phyloP scores from a whole-genome alignment of 2,329 filamentous ascomycete genomes.

The Cladophialophora yegresii region DNA sequence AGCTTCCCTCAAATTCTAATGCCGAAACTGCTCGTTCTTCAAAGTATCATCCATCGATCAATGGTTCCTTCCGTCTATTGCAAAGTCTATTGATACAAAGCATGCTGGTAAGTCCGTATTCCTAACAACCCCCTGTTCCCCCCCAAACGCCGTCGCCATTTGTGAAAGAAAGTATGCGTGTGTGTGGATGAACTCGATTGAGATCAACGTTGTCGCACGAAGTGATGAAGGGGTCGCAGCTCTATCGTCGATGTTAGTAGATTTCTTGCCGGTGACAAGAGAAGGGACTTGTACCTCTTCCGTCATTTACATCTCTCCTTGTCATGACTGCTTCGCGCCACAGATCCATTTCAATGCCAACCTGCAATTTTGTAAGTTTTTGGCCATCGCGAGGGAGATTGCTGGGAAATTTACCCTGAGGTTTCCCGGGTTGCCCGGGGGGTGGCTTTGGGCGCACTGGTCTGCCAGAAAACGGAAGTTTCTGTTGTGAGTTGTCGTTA shows the following conservation, averaged over 20 bases:
- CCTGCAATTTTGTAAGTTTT: background rate
- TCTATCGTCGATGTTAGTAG: background rate
- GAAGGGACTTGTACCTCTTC: background rate
- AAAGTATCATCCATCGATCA: background rate
- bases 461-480: background rate
- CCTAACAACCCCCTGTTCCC: background rate
- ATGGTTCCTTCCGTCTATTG: background rate
- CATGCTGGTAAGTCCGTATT: background rate
- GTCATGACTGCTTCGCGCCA: background rate
- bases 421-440: background rate
- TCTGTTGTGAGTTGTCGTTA: background rate
- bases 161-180: constrained; percentile 1
- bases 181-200: background rate
- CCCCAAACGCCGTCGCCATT: background rate
- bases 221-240: background rate
- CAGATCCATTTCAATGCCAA: background rate
- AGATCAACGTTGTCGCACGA: background rate
- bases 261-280: background rate
- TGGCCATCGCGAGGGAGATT: background rate
- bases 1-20: background rate
- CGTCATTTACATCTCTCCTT: background rate
- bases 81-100: background rate
- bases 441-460: background rate
- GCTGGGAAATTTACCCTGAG: background rate
- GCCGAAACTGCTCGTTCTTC: background rate